Evolutionary conservation across 169 alveolate species (phyloP), one percentile per base, ranked within the genome.

Genomic region (Plasmodium gaboni): DNA sequence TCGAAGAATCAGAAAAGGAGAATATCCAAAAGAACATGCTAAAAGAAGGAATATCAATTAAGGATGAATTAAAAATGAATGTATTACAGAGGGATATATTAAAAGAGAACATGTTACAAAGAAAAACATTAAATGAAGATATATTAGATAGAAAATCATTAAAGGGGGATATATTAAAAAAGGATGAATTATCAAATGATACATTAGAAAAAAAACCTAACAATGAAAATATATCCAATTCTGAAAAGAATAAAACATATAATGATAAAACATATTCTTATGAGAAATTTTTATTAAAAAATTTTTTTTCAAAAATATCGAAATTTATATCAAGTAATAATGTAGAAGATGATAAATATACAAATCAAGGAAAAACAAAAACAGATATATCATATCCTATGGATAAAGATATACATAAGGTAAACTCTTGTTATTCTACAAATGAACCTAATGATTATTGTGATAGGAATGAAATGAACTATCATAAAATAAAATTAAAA

Each of bases 241-340:
- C 55, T 24, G 59, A 59, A 78, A 32, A 51, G 22, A 65, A 17
- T 2, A 22, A 26, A 55, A 12, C 22, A 46, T 78, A 65, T 78
- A 61, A 78, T 69, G 80, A 78, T 17, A 78, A 65, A 44, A 65
- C 17, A 9, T 78, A 28, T 78, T n/a, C 24, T 32, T 78, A 59
- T 69, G 76, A 78, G 17, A 78, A 78, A 65, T 78, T 38, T 48
- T 69, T 65, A 19, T 44, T 78, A 46, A 78, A 78, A 32, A 78
- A 78, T 78, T 64, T 64, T 50, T 78, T 78, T 44, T 64, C 89
- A 0, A 78, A 78, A 48, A 78, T 78, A 17, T 64, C 78, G 50
- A 50, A 24, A 24, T 46, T 26, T 44, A 67, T 65, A 65, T 64
- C 89, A 9, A 78, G 50, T 46, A 64, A 50, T 42, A 65, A 59